phyloP scores from a whole-genome alignment of 192 early-diverging fungal genomes.

The Podila minutissima region DNA sequence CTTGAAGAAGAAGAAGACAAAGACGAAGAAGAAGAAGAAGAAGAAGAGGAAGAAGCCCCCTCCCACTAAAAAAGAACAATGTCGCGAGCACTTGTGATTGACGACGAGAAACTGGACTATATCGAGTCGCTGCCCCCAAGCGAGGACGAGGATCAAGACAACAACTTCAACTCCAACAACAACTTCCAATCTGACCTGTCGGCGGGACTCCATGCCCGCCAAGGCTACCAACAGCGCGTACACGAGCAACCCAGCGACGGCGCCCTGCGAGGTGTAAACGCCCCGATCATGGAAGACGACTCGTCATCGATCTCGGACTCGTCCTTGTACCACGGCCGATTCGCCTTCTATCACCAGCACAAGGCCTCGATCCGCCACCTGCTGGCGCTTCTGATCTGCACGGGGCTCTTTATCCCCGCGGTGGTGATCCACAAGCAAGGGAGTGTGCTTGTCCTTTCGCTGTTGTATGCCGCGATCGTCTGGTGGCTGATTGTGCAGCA shows the following conservation, averaged over 20 bases:
- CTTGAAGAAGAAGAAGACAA: background rate
- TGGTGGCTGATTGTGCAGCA: slow-evolving; percentile 20
- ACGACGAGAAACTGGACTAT: slow-evolving; percentile 30
- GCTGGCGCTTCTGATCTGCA: slow-evolving; percentile 8
- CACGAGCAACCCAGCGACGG: background rate
- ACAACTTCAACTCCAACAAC: background rate
- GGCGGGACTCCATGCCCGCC: background rate
- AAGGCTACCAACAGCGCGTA: background rate
- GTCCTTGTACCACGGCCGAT: slow-evolving; percentile 9
- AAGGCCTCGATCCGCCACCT: slow-evolving; percentile 4
- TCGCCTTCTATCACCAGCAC: slow-evolving; percentile 9
- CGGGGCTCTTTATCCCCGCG: slow-evolving; percentile 19
- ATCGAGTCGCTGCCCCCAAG: slow-evolving; percentile 28
- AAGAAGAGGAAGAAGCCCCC: background rate
- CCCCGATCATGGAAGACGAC: background rate
- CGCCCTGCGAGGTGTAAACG: background rate
- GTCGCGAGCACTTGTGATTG: slow-evolving; percentile 5
- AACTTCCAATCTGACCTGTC: background rate
- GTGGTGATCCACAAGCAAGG: slow-evolving; percentile 19
- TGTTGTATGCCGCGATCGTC: slow-evolving; percentile 15
- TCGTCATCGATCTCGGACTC: background rate
- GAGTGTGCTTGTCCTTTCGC: slow-evolving; percentile 10
- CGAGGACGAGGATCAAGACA: slow-evolving; percentile 4
- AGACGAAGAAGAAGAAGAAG: background rate
- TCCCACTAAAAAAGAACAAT: background rate